Base-by-base conservation (phyloP, 108 stramenopile genomes). In the Nitzschia putrida region DNA sequence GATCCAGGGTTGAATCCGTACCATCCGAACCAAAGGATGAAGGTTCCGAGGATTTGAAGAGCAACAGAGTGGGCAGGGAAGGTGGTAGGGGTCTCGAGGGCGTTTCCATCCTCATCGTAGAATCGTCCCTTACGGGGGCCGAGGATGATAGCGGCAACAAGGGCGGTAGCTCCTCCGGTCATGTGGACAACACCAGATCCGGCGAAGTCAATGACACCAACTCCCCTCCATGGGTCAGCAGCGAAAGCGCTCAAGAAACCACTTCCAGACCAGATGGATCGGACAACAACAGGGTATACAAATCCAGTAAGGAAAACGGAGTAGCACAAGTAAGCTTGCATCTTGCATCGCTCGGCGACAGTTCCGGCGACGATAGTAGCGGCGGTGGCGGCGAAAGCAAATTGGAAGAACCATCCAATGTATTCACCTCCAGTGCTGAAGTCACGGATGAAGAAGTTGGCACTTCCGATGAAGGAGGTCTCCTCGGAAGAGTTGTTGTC, bases 181-280 rank as follows among this genome's bases (percentile, higher is more conserved):
- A 95, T 81, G 90, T 97, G 97, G 18, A 97, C 97, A 49, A 97
- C 97, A 57, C 88, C 83, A n/a, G 90, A 86, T 22, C 97, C 97
- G 49, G 97, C 95, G 61, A 95, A 97, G 68, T 97, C 97, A 55
- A 94, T 66, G 49, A 89, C 78, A 57, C 95, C 95, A 56, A 89
- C 80, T 40, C 76, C 92, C 9, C 72, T 72, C 53, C 85, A 77
- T 34, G 85, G 79, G 37, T 86, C 82, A 23, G 69, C 73, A 67
- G 26, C 8, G 37, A 78, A 84, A 22, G 92, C 74, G 11, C 80
- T 73, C 24, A 94, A 68, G 64, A 87, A 91, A 25, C 89, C 95
- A 43, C 68, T 64, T n/a, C 68, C 55, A 61, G 66, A 65, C 96
- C 96, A 97, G 57, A 92, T 84, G 55, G 84, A 76, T 68, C 87